These are phyloP conservation scores for Sporodiniella umbellata DNA, from an alignment of 371 early-diverging fungal genomes.

Conservation along the genomic window DNA sequence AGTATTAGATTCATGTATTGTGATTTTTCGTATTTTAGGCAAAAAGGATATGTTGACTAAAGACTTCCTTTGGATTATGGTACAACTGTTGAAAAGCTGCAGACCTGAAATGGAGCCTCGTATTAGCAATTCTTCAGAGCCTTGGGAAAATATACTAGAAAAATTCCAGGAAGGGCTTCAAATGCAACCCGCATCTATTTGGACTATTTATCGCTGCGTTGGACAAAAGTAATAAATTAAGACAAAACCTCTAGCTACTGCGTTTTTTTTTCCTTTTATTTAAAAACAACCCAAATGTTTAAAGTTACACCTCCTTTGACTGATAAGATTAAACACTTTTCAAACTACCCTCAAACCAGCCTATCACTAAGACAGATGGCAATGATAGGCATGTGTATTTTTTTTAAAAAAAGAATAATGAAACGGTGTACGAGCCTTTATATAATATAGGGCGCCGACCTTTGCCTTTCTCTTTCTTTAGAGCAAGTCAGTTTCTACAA, in stretches of 20 bases:
- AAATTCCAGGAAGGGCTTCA: constrained; percentile 10
- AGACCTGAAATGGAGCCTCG: constrained; percentile 6
- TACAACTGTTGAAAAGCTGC: constrained; percentile 12
- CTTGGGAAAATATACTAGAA: constrained; percentile 12
- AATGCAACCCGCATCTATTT: constrained; percentile 15
- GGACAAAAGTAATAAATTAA: constrained; percentile 11
- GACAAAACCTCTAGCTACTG: constrained; percentile 1
- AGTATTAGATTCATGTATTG: no score
- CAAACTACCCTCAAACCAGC: constrained; percentile 84
- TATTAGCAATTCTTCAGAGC: constrained; percentile 2
- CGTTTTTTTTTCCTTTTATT: constrained; percentile 1
- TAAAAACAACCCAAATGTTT: constrained; percentile 51
- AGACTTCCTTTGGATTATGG: constrained; percentile 21
- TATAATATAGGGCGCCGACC: constrained; percentile 69
- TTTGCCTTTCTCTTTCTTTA: constrained; percentile 78
- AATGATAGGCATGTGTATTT: no score
- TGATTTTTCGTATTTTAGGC: no score
- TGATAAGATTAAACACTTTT: constrained; percentile 72
- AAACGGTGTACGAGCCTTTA: neutral
- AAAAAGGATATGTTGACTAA: constrained; percentile 11
- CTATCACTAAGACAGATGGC: constrained; percentile 84
- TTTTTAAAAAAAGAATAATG: constrained; percentile 7
- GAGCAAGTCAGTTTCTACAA: constrained; percentile 89
- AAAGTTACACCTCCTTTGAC: constrained; percentile 61
- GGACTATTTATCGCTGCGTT: constrained; percentile 20